These are phyloP conservation scores for Venturia aucupariae DNA, from an alignment of 2,329 filamentous ascomycete species.

Conservation along the genomic window DNA sequence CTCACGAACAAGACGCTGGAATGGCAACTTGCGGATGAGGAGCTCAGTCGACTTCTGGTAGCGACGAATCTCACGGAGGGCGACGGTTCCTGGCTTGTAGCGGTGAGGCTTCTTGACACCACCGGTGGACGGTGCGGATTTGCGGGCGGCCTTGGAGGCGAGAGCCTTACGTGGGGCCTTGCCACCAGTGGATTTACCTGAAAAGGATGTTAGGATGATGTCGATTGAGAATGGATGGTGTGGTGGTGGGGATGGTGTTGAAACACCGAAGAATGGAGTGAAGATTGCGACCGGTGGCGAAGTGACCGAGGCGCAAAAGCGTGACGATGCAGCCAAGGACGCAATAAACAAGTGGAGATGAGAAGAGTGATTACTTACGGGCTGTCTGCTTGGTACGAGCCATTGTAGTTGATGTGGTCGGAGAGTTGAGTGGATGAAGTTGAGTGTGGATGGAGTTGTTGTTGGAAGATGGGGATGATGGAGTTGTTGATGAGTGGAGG, in stretches of 20 bases:
- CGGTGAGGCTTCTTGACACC: slow-evolving; percentile 49
- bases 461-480: slow-evolving; percentile 20
- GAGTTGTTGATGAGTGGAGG: slow-evolving; percentile 21
- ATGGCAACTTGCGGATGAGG: slow-evolving; percentile 70
- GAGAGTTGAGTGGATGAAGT: slow-evolving; percentile 21
- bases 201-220: slow-evolving; percentile 17
- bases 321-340: slow-evolving; percentile 13
- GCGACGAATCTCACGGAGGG: slow-evolving; percentile 81
- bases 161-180: slow-evolving; percentile 86
- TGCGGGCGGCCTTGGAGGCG: slow-evolving; percentile 97
- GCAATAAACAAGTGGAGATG: slow-evolving; percentile 13
- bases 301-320: slow-evolving; percentile 5
- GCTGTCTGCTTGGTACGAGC: slow-evolving; percentile 48
- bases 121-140: slow-evolving; percentile 93
- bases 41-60: slow-evolving; percentile 89
- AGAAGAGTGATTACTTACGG: slow-evolving; percentile 35
- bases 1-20: slow-evolving; percentile 70
- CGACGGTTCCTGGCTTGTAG: slow-evolving; percentile 64
- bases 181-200: slow-evolving; percentile 66
- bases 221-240: slow-evolving; percentile 4
- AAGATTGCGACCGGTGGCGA: slow-evolving; percentile 11
- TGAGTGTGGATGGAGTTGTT: slow-evolving; percentile 29
- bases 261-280: slow-evolving; percentile 17
- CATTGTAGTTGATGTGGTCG: slow-evolving; percentile 29
- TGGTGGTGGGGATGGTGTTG: slow-evolving; percentile 17